Percentiles rank a stretch among this genome's conserved stretches.
These are phyloP conservation scores for Borovskyia barvae DNA, from an alignment of 208 protist genomes.

Conservation along the genomic window DNA sequence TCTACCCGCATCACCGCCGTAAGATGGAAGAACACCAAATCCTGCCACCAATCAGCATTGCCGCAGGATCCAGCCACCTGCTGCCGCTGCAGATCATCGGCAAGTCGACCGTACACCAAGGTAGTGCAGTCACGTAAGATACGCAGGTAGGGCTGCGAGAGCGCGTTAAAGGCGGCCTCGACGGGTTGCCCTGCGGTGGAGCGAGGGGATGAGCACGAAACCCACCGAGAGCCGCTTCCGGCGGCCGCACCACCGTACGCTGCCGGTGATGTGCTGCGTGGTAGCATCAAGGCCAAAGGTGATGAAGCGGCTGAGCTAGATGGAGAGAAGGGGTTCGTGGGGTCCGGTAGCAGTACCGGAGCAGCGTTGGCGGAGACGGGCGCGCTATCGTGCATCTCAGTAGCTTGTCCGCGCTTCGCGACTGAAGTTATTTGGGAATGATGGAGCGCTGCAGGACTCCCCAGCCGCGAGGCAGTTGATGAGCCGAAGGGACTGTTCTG, in stretches of 20 bases:
- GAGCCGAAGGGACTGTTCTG: constrained; percentile 8
- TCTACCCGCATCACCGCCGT: constrained; percentile 40
- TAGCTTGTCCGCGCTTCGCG: too few species aligned
- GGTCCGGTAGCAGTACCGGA: too few species aligned
- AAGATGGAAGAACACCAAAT: constrained; percentile 61
- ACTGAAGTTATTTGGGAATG: too few species aligned
- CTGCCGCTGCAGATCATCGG: constrained; percentile 56
- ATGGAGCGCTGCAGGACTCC: constrained; percentile 8
- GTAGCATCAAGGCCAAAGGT: too few species aligned
- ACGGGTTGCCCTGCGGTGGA: background rate
- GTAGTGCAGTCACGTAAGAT: constrained; percentile 55
- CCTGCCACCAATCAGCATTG: constrained; percentile 75
- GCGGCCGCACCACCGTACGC: too few species aligned
- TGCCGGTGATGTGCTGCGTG: too few species aligned
- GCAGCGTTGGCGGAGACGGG: background rate
- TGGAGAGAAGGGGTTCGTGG: too few species aligned
- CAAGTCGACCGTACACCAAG: constrained; percentile 54
- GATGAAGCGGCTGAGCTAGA: too few species aligned
- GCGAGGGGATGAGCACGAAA: too few species aligned
- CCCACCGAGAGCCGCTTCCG: too few species aligned
- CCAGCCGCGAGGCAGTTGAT: background rate
- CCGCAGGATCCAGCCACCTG: constrained; percentile 60
- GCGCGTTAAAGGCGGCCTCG: constrained; percentile 11
- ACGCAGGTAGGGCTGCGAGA: constrained; percentile 39
- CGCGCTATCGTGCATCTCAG: background rate